Conservation (phyloP, 352 stramenopile species). For the Globisporangium polare region DNA sequence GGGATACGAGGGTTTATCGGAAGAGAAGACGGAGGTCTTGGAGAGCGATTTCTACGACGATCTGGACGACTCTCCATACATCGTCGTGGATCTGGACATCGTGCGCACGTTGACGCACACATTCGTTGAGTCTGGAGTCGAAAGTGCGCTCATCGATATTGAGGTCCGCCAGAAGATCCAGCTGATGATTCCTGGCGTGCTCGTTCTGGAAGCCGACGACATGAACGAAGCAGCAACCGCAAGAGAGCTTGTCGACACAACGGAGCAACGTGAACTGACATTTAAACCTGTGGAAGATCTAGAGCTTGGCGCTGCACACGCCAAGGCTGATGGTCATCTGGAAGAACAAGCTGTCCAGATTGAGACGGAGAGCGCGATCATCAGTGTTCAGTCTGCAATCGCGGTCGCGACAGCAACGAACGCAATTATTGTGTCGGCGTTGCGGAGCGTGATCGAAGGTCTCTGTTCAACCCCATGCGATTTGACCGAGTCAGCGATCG, state of each 20-base stretch:
- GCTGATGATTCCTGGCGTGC: conserved; percentile 6
- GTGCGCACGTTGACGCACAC: conserved; percentile 7
- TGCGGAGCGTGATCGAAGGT: conserved; percentile 22
- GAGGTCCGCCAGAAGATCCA: conserved; percentile 15
- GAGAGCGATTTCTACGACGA: background rate
- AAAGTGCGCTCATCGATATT: conserved; percentile 14
- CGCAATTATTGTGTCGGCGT: conserved; percentile 23
- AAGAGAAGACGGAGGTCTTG: background rate
- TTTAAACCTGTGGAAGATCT: background rate
- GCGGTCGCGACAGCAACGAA: conserved; percentile 16
- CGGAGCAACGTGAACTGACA: background rate
- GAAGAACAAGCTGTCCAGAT: conserved; percentile 2
- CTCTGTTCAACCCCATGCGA: conserved; percentile 11
- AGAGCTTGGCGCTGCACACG: background rate
- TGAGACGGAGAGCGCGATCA: background rate
- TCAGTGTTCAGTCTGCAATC: conserved; percentile 16
- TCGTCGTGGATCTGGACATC: conserved; percentile 9
- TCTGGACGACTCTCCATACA: background rate
- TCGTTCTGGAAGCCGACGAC: background rate
- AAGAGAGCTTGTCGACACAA: background rate
- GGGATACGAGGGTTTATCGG: no score
- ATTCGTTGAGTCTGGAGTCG: background rate
- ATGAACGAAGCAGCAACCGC: background rate
- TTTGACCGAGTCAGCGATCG: conserved; percentile 15
- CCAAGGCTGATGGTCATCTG: background rate